Conservation (phyloP, 1,139 yeast species). For the Candida neerlandica region DNA sequence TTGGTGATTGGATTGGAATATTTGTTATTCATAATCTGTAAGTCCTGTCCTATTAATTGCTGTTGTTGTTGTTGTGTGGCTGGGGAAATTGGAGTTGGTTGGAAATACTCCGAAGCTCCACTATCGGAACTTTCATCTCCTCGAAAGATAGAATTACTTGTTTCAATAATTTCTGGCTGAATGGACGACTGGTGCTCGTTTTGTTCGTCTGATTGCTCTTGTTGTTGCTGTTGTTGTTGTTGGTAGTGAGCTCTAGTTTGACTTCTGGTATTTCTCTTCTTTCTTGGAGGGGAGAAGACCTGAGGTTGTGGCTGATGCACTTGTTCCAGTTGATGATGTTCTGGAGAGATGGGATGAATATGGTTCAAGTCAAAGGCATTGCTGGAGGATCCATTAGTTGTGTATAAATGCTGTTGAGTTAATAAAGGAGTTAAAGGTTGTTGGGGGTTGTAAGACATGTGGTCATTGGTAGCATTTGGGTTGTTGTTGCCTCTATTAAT, state of each 20-base stretch:
- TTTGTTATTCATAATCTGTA: constrained; percentile 12
- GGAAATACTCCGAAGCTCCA: constrained; percentile 5
- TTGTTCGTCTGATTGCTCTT: constrained; percentile 5
- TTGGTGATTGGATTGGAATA: constrained; percentile 7
- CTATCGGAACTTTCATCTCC: not conserved
- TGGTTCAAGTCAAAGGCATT: constrained; percentile 5
- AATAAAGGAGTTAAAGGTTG: constrained; percentile 17
- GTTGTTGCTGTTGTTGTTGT: constrained; percentile 5
- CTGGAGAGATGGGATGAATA: constrained; percentile 9
- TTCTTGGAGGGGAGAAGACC: constrained; percentile 3
- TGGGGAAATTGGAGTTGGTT: constrained; percentile 11
- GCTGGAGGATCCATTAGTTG: constrained; percentile 4
- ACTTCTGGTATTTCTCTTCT: constrained; percentile 6
- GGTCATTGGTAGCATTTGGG: not conserved
- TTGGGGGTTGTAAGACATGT: not conserved
- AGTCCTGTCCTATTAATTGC: constrained; percentile 13
- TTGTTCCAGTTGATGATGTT: constrained; percentile 6
- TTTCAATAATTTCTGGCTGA: not conserved
- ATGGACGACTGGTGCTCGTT: not conserved
- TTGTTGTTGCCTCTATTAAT: constrained; percentile 29
- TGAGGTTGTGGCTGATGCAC: constrained; percentile 2
- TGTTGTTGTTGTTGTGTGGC: constrained; percentile 11
- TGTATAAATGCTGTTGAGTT: constrained; percentile 15
- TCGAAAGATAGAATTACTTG: not conserved
- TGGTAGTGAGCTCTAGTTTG: constrained; percentile 1